Evolutionary conservation across 2,329 filamentous ascomycete species (phyloP), one percentile per base, ranked within the genome.

Genomic region (Neofusicoccum laricinum): DNA sequence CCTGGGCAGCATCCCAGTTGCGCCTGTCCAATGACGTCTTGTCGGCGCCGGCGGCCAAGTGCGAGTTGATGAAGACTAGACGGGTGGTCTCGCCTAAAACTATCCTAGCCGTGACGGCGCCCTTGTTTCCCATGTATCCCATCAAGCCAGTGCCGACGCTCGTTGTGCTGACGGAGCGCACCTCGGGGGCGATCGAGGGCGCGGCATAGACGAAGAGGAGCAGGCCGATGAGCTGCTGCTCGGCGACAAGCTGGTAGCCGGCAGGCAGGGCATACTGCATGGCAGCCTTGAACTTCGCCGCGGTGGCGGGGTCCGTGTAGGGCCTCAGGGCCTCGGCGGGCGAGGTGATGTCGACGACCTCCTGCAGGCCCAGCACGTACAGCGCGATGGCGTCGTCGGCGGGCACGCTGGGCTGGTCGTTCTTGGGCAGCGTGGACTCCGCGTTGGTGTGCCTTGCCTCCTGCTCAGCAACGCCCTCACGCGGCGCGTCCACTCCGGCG

Each of bases 91-190:
- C 95, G 1, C 94, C 95, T 0, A 99, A 80, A 0, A 99, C 83
- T 3, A 99, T 81, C 19, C 94, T 86, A 3, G 90, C 90, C 2
- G 89, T 86, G 0, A 97, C 90, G 3, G 91, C 94, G 1, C 95
- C 95, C 75, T 99, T 99, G 76, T 99, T 99, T 10, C 95, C 95
- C 81, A 97, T 89, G 72, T 97, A 97, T 0, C 94, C 94, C 77
- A 96, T 86, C 48, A 98, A 77, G 0, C 95, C 95, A 0, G 95
- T 99, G 0, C 93, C 94, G 7, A 98, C 89, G 64, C 87, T 90
- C 4, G 88, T 88, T 1, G 90, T 93, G 76, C 91, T 96, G 69
- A 97, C 87, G 55, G 91, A 91, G 67, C 88, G 91, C 70, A 98
- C 86, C 2, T 89, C 90, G 0, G 88, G 83, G 1, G 86, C 86